Base-by-base conservation (phyloP, 208 protist species). In the Crithidia fasciculata region DNA sequence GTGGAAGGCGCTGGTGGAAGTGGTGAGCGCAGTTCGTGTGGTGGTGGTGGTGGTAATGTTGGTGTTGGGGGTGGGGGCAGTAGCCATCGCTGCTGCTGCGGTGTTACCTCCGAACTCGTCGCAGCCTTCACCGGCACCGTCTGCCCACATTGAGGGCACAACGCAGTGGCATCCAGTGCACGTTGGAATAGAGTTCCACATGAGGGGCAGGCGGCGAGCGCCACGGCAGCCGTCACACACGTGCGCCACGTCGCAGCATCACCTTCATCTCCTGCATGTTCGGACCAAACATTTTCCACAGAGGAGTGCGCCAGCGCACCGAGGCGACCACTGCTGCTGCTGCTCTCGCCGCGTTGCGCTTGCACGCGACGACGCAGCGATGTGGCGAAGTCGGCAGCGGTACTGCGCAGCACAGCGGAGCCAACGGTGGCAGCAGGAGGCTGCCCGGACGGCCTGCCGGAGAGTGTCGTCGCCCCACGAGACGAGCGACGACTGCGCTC, bases 321-420 rank as follows among this genome's bases (percentile, higher is more conserved):
- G 12, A 49, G 12, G 45, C 45, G 45, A 49, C 12, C 45, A 2
- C 63, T 54, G 10, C 49, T 44, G 19, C 19, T n/a, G 63, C 43
- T 8, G 18, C n/a, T 13, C 18, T 55, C 8, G 37, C 13, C 37
- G 44, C 60, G 67, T 41, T 76, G 65, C 50, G 52, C 52, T 10
- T 71, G 57, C 53, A 81, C 80, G 5, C 47, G 44, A 16, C 62
- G 72, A 37, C 72, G 74, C 41, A 81, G 55, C 19, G 73, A 43
- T 16, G 40, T 71, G 9, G 57, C 61, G 43, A 69, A 78, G 50
- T 60, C 15, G 8, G 63, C 75, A 2, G 60, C 75, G 53, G 54
- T 70, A 72, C 57, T 85, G 54, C 58, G 55, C n/a, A 66, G 62
- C 0, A 85, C 80, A 4, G 72, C 80, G 4, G 68, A 81, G 47